Evolutionary conservation across 2,329 filamentous ascomycete species (phyloP).

Genomic region (Myrmaecium sp.): DNA sequence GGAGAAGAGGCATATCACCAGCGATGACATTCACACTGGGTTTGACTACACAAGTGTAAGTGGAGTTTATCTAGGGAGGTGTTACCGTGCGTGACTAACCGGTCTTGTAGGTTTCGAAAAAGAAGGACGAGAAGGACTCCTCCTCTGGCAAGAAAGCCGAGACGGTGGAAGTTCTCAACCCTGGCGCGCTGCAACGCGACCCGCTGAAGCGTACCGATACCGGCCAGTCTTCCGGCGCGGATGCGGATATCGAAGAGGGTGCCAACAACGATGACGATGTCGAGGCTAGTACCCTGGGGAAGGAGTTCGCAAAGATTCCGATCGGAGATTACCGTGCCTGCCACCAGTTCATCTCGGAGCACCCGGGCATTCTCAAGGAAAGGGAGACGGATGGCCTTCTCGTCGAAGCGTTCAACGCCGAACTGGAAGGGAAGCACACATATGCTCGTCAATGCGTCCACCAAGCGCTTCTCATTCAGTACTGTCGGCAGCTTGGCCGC

Average conservation of each 20-base stretch:
- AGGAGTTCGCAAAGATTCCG: constrained; percentile 65
- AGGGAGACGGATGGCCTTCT: constrained; percentile 81
- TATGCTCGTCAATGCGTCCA: constrained; percentile 77
- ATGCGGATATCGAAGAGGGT: constrained; percentile 44
- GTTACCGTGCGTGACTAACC: background rate
- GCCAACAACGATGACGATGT: constrained; percentile 42
- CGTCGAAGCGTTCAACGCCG: constrained; percentile 78
- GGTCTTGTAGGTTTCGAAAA: background rate
- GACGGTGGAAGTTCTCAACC: constrained; percentile 60
- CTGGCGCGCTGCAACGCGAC: constrained; percentile 27
- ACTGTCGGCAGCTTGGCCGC: constrained; percentile 75
- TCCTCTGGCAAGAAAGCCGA: constrained; percentile 18
- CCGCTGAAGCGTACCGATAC: constrained; percentile 21
- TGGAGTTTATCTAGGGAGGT: constrained; percentile 5
- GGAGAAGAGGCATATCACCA: constrained; percentile 82
- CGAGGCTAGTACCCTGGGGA: constrained; percentile 61
- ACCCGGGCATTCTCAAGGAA: constrained; percentile 67
- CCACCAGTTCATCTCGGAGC: constrained; percentile 58
- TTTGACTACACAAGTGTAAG: constrained; percentile 76
- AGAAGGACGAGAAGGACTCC: constrained; percentile 9
- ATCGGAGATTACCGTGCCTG: constrained; percentile 55
- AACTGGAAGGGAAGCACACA: constrained; percentile 60
- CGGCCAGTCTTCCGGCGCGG: constrained; percentile 38
- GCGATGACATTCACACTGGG: constrained; percentile 71
- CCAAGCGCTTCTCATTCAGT: constrained; percentile 81